Percentiles rank a stretch among this genome's conserved stretches.
These are phyloP conservation scores for Podila verticillata DNA, from an alignment of 192 early-diverging fungal species.

Conservation along the genomic window DNA sequence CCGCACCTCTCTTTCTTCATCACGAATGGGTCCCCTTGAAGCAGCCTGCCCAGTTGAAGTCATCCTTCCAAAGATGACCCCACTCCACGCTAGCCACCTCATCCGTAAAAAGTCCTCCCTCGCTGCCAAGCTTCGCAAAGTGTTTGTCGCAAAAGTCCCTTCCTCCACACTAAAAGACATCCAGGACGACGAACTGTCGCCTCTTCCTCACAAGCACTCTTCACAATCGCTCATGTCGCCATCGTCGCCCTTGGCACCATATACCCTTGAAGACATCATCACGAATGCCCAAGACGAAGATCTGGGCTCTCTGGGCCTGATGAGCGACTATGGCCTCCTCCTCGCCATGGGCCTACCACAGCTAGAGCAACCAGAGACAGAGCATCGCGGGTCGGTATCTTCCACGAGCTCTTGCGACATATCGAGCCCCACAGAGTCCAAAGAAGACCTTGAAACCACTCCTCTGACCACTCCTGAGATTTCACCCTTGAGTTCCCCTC, in stretches of 20 bases:
- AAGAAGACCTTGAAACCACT: slow-evolving; percentile 7
- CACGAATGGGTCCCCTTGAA: background rate
- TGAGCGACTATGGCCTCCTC: background rate
- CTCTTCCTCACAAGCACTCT: background rate
- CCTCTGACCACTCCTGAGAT: slow-evolving; percentile 35
- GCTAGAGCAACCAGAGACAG: background rate
- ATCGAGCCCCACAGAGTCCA: slow-evolving; percentile 12
- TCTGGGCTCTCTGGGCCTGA: background rate
- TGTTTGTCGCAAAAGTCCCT: slow-evolving; percentile 12
- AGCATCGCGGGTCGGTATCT: slow-evolving; percentile 41
- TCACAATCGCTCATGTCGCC: background rate
- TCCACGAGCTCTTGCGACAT: slow-evolving; percentile 35
- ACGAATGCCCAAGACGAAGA: background rate
- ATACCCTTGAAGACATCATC: background rate
- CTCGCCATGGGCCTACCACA: background rate
- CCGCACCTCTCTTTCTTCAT: too few relatives aligned
- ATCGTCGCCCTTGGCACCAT: background rate
- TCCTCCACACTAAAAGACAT: background rate
- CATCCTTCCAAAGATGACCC: background rate
- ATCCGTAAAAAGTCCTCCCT: slow-evolving; percentile 23
- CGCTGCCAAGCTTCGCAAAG: slow-evolving; percentile 39
- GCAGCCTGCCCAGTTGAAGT: background rate
- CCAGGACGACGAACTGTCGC: too few relatives aligned
- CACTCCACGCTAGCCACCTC: background rate
- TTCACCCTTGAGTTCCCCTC: slow-evolving; percentile 37